phyloP scores from a whole-genome alignment of 2,329 filamentous ascomycete genomes.

The Rhinocladiella mackenziei region DNA sequence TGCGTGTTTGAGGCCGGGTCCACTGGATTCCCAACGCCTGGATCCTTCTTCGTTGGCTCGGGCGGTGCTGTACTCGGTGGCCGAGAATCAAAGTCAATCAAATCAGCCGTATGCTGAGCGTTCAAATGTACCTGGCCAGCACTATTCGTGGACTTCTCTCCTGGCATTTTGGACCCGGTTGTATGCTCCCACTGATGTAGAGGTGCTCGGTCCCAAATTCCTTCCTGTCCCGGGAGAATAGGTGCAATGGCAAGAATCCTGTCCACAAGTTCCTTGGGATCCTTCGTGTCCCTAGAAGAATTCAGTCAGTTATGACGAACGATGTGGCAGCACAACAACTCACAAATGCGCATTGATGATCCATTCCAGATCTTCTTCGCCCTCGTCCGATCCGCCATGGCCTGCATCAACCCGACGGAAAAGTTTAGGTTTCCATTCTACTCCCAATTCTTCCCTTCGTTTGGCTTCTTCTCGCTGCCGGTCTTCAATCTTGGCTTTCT shows the following conservation, averaged over 20 bases:
- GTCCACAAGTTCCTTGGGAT: conserved; percentile 40
- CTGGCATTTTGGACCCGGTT: conserved; percentile 37
- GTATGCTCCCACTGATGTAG: neutral
- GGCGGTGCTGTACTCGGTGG: conserved; percentile 23
- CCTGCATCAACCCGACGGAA: conserved; percentile 73
- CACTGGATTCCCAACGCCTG: neutral
- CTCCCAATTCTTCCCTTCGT: conserved; percentile 67
- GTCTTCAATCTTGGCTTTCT: conserved; percentile 96
- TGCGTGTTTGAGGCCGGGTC: conserved; percentile 20
- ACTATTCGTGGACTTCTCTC: conserved; percentile 34
- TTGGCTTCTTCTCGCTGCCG: conserved; percentile 85
- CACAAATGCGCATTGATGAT: conserved; percentile 86
- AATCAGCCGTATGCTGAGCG: conserved; percentile 17
- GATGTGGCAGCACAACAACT: conserved; percentile 32
- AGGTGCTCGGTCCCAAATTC: neutral
- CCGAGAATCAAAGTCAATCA: conserved; percentile 33
- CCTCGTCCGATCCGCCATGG: conserved; percentile 67
- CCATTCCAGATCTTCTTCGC: conserved; percentile 89
- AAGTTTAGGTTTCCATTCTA: conserved; percentile 83
- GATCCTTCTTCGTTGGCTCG: conserved; percentile 16
- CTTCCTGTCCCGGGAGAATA: conserved; percentile 68
- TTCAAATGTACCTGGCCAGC: conserved; percentile 2
- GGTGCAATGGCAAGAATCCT: conserved; percentile 86
- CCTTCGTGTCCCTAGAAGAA: conserved; percentile 20
- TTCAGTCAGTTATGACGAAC: conserved; percentile 1